phyloP scores from a whole-genome alignment of 345 rosid species.

The Dipteronia sinensis region DNA sequence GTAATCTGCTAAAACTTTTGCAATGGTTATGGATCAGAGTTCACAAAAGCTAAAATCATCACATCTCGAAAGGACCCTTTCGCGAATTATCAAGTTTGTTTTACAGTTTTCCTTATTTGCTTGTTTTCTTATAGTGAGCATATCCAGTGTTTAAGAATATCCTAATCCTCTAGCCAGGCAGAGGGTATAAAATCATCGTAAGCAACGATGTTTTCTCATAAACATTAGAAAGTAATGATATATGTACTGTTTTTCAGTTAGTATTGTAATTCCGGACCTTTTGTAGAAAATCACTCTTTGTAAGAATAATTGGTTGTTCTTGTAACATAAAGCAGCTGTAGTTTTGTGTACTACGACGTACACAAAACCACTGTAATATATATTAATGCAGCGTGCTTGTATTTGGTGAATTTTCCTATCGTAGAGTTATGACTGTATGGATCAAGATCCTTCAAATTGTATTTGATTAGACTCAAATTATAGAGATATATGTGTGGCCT shows the following conservation, averaged over 20 bases:
- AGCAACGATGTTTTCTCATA: too few species aligned
- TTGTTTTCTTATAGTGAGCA: not conserved
- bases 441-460: not conserved
- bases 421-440: not conserved
- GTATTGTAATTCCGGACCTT: too few species aligned
- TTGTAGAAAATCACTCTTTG: not conserved
- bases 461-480: not conserved
- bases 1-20: not conserved
- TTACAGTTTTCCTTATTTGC: not conserved
- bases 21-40: not conserved
- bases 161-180: too few species aligned
- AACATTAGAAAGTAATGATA: too few species aligned
- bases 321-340: too few species aligned
- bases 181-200: too few species aligned
- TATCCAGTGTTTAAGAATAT: too few species aligned
- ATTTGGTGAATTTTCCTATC: not conserved
- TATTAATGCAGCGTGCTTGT: not conserved
- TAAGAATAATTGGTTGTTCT: not conserved
- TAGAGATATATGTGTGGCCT: not conserved
- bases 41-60: too few species aligned
- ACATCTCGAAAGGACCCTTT: not conserved
- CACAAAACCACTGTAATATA: too few species aligned
- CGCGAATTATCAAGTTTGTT: not conserved
- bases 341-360: too few species aligned
- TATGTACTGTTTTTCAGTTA: too few species aligned